Conservation (phyloP, 2,329 filamentous ascomycete genomes). For the Hirsutella minnesotensis region DNA sequence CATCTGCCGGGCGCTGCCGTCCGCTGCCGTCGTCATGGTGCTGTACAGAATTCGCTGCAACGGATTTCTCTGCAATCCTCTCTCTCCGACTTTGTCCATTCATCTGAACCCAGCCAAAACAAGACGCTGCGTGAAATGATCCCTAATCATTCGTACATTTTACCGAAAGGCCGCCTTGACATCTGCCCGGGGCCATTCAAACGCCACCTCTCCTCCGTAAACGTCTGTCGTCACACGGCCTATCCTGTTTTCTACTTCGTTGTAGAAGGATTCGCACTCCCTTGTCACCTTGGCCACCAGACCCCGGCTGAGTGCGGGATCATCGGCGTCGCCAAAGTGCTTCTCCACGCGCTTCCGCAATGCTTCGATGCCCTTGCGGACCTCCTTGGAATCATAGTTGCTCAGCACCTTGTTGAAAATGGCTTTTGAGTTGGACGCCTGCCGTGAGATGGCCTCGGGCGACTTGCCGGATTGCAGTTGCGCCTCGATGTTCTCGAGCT, state of each 20-base stretch:
- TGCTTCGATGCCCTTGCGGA: conserved; percentile 80
- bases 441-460: conserved; percentile 55
- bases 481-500: conserved; percentile 78
- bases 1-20: too few relatives aligned
- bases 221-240: conserved; percentile 48
- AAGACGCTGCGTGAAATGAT: too few relatives aligned
- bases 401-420: conserved; percentile 80
- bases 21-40: too few relatives aligned
- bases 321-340: conserved; percentile 86
- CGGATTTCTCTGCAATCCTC: not conserved
- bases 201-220: conserved; percentile 52
- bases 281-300: conserved; percentile 45
- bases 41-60: too few relatives aligned
- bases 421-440: conserved; percentile 70
- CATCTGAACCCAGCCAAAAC: too few relatives aligned
- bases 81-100: too few relatives aligned
- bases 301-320: conserved; percentile 49
- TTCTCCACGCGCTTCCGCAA: conserved; percentile 90
- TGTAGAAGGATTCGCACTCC: conserved; percentile 53
- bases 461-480: conserved; percentile 50
- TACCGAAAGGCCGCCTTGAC: conserved; percentile 46
- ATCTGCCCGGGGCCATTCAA: conserved; percentile 54
- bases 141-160: not conserved
- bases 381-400: conserved; percentile 70
- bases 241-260: conserved; percentile 49